Percentiles rank a stretch among this genome's conserved stretches.
Evolutionary conservation across 2,329 filamentous ascomycete genomes (phyloP).

Genomic region (Fusarium sp.): DNA sequence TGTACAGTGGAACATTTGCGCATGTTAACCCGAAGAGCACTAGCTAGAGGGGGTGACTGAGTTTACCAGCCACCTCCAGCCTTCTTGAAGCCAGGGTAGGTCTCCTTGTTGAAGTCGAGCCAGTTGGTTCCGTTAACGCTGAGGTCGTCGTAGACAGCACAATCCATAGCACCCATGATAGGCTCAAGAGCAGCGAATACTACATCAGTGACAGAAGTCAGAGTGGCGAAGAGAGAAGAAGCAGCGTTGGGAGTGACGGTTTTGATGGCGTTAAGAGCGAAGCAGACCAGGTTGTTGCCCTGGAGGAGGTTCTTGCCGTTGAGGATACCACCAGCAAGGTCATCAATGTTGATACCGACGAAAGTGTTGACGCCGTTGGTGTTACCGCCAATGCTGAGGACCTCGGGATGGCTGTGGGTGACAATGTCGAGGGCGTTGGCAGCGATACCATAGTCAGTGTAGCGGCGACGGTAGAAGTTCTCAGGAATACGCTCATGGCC

Average conservation of each 20-base stretch:
- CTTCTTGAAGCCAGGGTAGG: slow-evolving; percentile 40
- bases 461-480: slow-evolving; percentile 59
- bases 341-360: slow-evolving; percentile 55
- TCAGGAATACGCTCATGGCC: slow-evolving; percentile 64
- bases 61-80: slow-evolving; percentile 34
- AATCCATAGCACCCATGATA: slow-evolving; percentile 31
- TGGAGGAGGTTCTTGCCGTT: slow-evolving; percentile 55
- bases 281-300: slow-evolving; percentile 60
- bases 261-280: slow-evolving; percentile 52
- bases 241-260: slow-evolving; percentile 56
- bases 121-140: slow-evolving; percentile 38
- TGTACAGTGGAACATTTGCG: neutral
- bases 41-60: fast-evolving
- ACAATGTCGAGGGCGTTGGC: slow-evolving; percentile 55
- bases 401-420: slow-evolving; percentile 54
- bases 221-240: slow-evolving; percentile 50
- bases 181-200: slow-evolving; percentile 35
- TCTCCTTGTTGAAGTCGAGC: slow-evolving; percentile 35
- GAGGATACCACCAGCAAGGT: slow-evolving; percentile 58
- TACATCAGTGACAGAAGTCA: slow-evolving; percentile 36
- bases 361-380: slow-evolving; percentile 63
- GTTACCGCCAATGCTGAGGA: slow-evolving; percentile 63
- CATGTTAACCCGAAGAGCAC: neutral
- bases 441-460: slow-evolving; percentile 60
- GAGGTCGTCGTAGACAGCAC: slow-evolving; percentile 31